phyloP scores from a whole-genome alignment of 1,284 basidiomycete genomes.

The Sanghuangporus weigelae region DNA sequence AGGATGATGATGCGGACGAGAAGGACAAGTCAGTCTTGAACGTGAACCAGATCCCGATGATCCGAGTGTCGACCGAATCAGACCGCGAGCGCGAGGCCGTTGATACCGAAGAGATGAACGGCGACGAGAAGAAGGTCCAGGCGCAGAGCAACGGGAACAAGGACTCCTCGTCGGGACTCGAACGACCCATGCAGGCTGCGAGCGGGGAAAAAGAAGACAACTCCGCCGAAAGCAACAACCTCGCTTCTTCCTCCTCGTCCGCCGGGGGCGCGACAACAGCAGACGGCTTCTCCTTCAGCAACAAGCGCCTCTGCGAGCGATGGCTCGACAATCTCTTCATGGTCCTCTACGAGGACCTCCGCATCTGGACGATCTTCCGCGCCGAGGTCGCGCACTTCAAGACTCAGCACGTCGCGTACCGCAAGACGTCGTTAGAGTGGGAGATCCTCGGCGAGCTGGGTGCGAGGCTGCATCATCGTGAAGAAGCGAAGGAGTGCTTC shows the following conservation, averaged over 20 bases:
- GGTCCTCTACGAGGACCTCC: slow-evolving; percentile 97
- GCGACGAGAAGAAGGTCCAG: slow-evolving; percentile 20
- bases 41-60: slow-evolving; percentile 65
- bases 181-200: slow-evolving; percentile 60
- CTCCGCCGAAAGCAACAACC: slow-evolving; percentile 30
- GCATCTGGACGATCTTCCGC: slow-evolving; percentile 99
- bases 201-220: slow-evolving; percentile 39
- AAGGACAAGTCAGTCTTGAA: slow-evolving; percentile 25
- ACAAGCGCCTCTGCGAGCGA: slow-evolving; percentile 94
- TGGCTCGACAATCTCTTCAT: slow-evolving; percentile 99
- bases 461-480: slow-evolving; percentile 88
- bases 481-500: slow-evolving; percentile 97
- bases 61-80: slow-evolving; percentile 84
- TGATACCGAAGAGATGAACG: slow-evolving; percentile 27
- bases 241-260: slow-evolving; percentile 1
- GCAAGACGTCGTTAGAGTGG: slow-evolving; percentile 97
- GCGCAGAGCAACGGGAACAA: slow-evolving; percentile 22
- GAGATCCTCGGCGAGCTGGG: slow-evolving; percentile 97
- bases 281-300: slow-evolving; percentile 87
- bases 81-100: slow-evolving; percentile 47
- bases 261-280: slow-evolving; percentile 29
- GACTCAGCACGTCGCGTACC: slow-evolving; percentile 93
- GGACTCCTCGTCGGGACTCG: slow-evolving; percentile 33
- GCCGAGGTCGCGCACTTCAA: slow-evolving; percentile 99
- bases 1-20: slow-evolving; percentile 16